These are phyloP conservation scores for Thalia dealbata DNA, from an alignment of 176 grass and related monocot species.

Conservation along the genomic window DNA sequence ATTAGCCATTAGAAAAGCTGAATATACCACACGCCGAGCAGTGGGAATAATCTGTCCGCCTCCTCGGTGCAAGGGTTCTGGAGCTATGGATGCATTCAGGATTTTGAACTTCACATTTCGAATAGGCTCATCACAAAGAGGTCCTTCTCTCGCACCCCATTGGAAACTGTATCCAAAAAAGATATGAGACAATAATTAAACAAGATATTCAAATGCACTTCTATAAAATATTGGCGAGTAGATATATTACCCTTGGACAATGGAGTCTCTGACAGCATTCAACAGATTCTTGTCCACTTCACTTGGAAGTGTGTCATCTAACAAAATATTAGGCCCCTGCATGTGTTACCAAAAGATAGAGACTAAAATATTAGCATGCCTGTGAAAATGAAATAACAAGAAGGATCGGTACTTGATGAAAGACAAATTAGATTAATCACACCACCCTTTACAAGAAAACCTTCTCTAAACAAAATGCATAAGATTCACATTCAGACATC, in stretches of 20 bases:
- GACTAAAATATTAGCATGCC: neutral
- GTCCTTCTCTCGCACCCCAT: constrained; percentile 98
- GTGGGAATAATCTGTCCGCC: constrained; percentile 98
- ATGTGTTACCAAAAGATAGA: neutral
- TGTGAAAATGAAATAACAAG: neutral
- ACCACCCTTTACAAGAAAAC: too few relatives aligned
- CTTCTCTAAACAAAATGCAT: too few relatives aligned
- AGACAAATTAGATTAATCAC: neutral
- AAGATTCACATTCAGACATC: too few relatives aligned
- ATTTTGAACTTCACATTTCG: constrained; percentile 99
- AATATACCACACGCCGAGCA: constrained; percentile 89
- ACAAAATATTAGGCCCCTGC: constrained; percentile 89
- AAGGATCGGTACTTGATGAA: neutral
- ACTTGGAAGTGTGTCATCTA: constrained; percentile 86
- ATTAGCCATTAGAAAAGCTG: constrained; percentile 92
- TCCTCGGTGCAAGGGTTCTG: constrained; percentile 88
- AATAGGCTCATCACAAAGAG: constrained; percentile 93
- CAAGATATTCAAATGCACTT: constrained; percentile 9
- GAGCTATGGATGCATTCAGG: constrained; percentile 76
- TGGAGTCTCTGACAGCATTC: constrained; percentile 85
- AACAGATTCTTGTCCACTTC: constrained; percentile 94
- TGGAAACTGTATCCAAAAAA: constrained; percentile 48
- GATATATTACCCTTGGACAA: constrained; percentile 75
- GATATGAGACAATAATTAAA: constrained; percentile 18
- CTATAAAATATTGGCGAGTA: neutral